Conservation (phyloP, 2,329 filamentous ascomycete genomes). For the Aspergillus luchuensis region DNA sequence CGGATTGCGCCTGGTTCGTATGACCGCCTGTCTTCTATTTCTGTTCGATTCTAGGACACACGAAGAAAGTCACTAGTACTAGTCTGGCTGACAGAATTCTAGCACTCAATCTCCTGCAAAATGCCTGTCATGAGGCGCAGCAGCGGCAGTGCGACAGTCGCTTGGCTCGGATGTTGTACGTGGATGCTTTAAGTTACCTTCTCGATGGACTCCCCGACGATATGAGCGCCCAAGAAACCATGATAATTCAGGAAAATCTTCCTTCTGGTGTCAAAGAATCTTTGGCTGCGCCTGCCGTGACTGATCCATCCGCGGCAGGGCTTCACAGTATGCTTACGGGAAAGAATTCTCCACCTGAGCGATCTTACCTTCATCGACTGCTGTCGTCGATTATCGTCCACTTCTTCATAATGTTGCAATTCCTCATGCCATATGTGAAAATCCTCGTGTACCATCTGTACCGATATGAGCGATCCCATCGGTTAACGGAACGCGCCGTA, state of each 20-base stretch:
- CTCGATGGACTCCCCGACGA: conserved; percentile 39
- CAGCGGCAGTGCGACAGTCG: conserved; percentile 32
- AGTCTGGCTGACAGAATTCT: background rate
- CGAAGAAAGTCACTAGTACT: background rate
- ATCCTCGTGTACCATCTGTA: conserved; percentile 57
- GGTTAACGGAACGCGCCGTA: conserved; percentile 62
- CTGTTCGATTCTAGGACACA: background rate
- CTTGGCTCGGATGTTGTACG: conserved; percentile 38
- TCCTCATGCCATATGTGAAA: conserved; percentile 64
- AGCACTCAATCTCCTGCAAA: conserved; percentile 42
- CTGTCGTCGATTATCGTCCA: conserved; percentile 61
- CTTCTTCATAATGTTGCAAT: conserved; percentile 61
- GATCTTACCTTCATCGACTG: conserved; percentile 60
- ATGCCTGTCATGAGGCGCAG: conserved; percentile 39
- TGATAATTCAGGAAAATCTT: conserved; percentile 31
- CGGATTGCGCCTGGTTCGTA: conserved; percentile 36
- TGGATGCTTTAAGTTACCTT: conserved; percentile 42
- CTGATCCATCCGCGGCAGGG: background rate
- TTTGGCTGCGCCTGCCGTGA: conserved; percentile 6
- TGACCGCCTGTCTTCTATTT: background rate
- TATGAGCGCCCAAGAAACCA: conserved; percentile 33
- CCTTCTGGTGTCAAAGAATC: conserved; percentile 26
- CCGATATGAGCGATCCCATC: conserved; percentile 66
- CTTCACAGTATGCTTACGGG: background rate
- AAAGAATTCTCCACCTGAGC: background rate